A percentile compares a stretch with the other conserved stretches of the same genome.
Conservation (phyloP, 1,284 basidiomycete genomes). For the Trametes hirsuta region DNA sequence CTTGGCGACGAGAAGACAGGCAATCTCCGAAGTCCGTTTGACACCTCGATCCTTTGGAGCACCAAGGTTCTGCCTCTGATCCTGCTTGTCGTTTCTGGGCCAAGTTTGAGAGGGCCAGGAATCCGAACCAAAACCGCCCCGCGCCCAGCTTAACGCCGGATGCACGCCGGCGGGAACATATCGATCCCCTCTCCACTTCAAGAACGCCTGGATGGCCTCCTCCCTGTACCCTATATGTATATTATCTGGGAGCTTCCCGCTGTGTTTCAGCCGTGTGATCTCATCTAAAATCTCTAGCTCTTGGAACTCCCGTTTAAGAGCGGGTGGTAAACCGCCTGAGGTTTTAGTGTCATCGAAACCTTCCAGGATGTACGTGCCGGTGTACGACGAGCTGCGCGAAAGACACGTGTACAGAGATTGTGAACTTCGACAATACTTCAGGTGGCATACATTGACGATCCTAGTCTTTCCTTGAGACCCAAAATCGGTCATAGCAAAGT, state of each 20-base stretch:
- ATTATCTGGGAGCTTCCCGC: too few species aligned
- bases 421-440: not conserved
- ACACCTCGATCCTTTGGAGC: too few species aligned
- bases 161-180: too few species aligned
- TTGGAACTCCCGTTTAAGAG: not conserved
- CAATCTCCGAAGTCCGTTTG: too few species aligned
- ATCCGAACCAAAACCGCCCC: not conserved
- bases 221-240: too few species aligned
- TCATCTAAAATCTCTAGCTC: not conserved
- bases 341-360: not conserved
- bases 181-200: not conserved
- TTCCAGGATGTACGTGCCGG: not conserved
- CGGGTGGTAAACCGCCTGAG: not conserved
- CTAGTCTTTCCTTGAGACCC: not conserved
- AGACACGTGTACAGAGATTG: not conserved
- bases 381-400: not conserved
- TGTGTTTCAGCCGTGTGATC: not conserved
- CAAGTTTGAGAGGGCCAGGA: too few species aligned
- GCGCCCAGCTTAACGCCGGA: too few species aligned
- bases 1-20: too few species aligned
- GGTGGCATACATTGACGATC: not conserved
- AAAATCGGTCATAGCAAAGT: not conserved
- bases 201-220: not conserved
- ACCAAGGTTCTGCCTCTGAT: too few species aligned
- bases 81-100: too few species aligned